phyloP scores from a whole-genome alignment of 1,284 basidiomycete species.

The Mrakiaceae sp. region DNA sequence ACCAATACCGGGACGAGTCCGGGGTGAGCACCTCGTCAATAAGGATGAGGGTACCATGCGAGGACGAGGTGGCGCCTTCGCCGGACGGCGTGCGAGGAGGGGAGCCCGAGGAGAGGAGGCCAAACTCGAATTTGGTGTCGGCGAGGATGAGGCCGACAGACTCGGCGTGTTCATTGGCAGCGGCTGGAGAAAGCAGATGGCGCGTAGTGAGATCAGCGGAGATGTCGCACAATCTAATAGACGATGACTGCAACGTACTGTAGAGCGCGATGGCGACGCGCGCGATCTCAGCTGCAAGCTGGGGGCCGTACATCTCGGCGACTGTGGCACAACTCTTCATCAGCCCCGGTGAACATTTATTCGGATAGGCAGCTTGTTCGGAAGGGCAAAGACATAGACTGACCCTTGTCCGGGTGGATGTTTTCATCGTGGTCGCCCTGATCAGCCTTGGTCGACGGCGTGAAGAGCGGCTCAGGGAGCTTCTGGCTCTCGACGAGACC shows the following conservation, averaged over 20 bases:
- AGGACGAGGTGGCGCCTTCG: slow-evolving; percentile 29
- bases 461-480: slow-evolving; percentile 76
- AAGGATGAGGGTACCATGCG: slow-evolving; percentile 55
- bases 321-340: slow-evolving; percentile 21
- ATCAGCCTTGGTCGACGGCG: slow-evolving; percentile 94
- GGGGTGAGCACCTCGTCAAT: slow-evolving; percentile 95
- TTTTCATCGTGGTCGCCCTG: slow-evolving; percentile 94
- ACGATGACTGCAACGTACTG: slow-evolving; percentile 23
- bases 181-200: slow-evolving; percentile 24
- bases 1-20: slow-evolving; percentile 97
- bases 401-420: slow-evolving; percentile 82
- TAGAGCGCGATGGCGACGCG: slow-evolving; percentile 33
- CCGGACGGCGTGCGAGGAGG: slow-evolving; percentile 18
- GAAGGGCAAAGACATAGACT: slow-evolving; percentile 6
- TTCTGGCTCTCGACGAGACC: slow-evolving; percentile 79
- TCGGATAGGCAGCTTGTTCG: neutral
- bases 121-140: slow-evolving; percentile 88
- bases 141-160: slow-evolving; percentile 85
- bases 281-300: slow-evolving; percentile 34
- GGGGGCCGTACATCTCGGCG: slow-evolving; percentile 36
- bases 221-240: neutral
- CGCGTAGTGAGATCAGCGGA: neutral
- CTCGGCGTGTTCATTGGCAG: slow-evolving; percentile 66
- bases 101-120: slow-evolving; percentile 42
- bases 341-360: neutral